Percentiles rank a stretch among this genome's conserved stretches.
Evolutionary conservation across 768 basidiomycete species (phyloP).

Genomic region (Phanerodontia chrysosporium): DNA sequence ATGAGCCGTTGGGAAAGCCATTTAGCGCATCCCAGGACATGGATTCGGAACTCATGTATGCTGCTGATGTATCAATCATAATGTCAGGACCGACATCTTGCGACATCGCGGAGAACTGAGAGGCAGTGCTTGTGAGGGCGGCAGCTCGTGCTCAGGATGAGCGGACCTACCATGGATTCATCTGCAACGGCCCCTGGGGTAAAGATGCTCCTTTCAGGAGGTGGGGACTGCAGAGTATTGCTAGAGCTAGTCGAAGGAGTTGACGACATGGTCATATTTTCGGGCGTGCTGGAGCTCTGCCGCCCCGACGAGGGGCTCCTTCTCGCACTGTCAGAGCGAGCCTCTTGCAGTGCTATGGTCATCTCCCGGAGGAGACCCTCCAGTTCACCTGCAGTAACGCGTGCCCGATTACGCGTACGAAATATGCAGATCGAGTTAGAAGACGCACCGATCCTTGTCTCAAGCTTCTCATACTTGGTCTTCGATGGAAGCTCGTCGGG

Average conservation of each 20-base stretch:
- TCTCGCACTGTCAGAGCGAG: neutral
- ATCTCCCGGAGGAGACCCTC: slow-evolving; percentile 63
- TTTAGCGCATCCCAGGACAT: neutral
- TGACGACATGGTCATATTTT: neutral
- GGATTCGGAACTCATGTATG: neutral
- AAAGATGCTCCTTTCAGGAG: neutral
- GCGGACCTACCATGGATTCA: neutral
- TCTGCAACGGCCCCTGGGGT: neutral
- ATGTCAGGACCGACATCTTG: neutral
- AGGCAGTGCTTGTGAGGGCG: neutral
- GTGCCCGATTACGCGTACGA: neutral
- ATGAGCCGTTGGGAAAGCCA: neutral
- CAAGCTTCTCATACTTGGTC: slow-evolving; percentile 43
- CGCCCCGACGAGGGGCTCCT: neutral
- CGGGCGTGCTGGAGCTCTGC: neutral
- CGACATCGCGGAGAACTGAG: neutral
- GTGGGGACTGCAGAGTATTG: neutral
- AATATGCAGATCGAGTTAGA: no score
- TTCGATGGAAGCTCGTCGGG: neutral
- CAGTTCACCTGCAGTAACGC: slow-evolving; percentile 51
- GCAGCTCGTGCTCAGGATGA: neutral
- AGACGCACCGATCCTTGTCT: slow-evolving; percentile 64
- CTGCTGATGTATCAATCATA: neutral
- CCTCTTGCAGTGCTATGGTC: slow-evolving; percentile 24
- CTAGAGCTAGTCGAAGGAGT: neutral